These are phyloP conservation scores for Pyrenochaeta sp. DNA, from an alignment of 2,329 filamentous ascomycete genomes.

Conservation along the genomic window DNA sequence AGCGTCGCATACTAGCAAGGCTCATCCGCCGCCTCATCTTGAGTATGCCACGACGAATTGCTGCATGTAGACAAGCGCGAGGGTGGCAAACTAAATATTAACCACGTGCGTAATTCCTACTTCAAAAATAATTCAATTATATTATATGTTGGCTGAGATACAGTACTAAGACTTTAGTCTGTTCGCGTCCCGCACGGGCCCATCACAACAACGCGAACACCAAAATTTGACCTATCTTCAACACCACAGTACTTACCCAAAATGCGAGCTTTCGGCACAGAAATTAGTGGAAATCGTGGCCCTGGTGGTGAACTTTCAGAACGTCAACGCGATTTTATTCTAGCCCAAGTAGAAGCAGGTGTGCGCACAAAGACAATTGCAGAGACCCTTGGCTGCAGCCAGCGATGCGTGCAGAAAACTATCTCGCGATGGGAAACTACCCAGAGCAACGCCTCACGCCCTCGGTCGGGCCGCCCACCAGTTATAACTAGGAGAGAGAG, in stretches of 20 bases:
- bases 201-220: background rate
- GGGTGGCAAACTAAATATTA: too few species aligned
- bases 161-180: conserved; percentile 1
- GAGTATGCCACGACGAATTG: too few species aligned
- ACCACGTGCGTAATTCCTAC: too few species aligned
- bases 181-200: background rate
- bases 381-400: background rate
- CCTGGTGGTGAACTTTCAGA: background rate
- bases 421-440: background rate
- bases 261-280: conserved; percentile 1
- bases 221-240: background rate
- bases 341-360: background rate
- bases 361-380: background rate
- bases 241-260: background rate
- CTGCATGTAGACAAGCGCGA: too few species aligned
- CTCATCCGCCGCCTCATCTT: too few species aligned
- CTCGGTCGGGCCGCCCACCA: conserved; percentile 5
- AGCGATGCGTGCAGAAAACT: conserved; percentile 5
- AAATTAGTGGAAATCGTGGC: conserved; percentile 6
- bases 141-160: too few species aligned
- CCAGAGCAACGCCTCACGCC: background rate
- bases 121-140: too few species aligned
- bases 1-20: too few species aligned
- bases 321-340: background rate
- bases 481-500: conserved; percentile 1